Evolutionary conservation across 1,284 basidiomycete genomes (phyloP).

Genomic region (Nidula niveotomentosa): DNA sequence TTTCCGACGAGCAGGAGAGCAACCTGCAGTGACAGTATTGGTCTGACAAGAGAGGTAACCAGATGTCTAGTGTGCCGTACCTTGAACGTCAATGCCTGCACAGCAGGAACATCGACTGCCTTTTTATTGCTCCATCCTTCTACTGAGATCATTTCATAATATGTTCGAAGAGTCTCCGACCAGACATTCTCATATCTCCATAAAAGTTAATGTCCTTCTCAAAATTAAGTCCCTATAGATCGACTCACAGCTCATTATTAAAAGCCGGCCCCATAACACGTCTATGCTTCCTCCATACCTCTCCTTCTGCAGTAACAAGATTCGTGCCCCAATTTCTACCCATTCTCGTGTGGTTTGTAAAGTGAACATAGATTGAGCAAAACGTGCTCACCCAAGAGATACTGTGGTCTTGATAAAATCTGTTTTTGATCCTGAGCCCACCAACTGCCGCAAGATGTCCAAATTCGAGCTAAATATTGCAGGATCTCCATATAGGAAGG

Average conservation of each 20-base stretch:
- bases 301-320: conserved; percentile 38
- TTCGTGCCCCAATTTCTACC: conserved; percentile 47
- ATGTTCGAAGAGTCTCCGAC: conserved; percentile 38
- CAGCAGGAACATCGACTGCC: conserved; percentile 30
- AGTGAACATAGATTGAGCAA: conserved; percentile 27
- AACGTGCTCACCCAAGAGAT: conserved; percentile 23
- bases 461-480: conserved; percentile 45
- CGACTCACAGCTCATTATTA: conserved; percentile 39
- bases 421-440: conserved; percentile 33
- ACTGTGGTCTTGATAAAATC: conserved; percentile 34
- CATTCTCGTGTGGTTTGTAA: neutral
- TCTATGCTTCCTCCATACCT: conserved; percentile 48
- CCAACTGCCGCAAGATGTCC: conserved; percentile 45
- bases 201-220: neutral
- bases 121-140: conserved; percentile 42
- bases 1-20: conserved; percentile 47
- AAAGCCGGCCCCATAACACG: conserved; percentile 50
- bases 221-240: neutral
- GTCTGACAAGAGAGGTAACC: neutral
- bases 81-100: conserved; percentile 45
- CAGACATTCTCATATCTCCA: conserved; percentile 45
- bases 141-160: conserved; percentile 39
- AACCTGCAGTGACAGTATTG: conserved; percentile 24
- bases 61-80: neutral
- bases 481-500: conserved; percentile 36